Base-by-base conservation (phyloP, 176 grass and related monocot genomes). In the Eleusine indica region DNA sequence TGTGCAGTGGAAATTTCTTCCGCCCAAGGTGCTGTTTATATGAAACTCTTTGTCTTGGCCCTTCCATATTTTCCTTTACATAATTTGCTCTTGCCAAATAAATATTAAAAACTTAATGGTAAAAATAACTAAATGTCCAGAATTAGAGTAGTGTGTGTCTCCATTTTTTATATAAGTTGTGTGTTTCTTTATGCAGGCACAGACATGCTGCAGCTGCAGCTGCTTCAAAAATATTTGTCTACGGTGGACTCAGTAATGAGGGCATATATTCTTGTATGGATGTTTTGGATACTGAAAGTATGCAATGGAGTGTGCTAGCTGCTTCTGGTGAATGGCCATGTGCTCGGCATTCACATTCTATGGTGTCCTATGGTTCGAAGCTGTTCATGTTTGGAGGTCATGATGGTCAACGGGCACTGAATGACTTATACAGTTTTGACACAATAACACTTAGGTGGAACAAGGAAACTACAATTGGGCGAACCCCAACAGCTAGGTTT, bases 341-440 rank as follows among this genome's bases (percentile, higher is more conserved):
- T 66, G 82, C 93, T 90, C 89, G 96, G 3, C 96, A 98, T 88
- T 98, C 96, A 84, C 93, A 98, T 91, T 87, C 91, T 85, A 42
- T 95, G 72, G 91, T 98, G 38, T 88, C 85, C 10, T 84, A 81
- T 56, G 85, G 85, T 39, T 83, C 87, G 21, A 86, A 91, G 60
- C 35, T 98, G 25, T 91, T 91, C 84, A 75, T 98, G 87, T 95
- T 95, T 83, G 91, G 96, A 58, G 96, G 96, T 75, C 80, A 98
- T 93, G 93, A 98, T 91, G 96, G 96, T 83, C 83, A 88, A 41
- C 87, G 74, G 61, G 89, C 91, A 75, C 87, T 98, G 62, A 79
- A 74, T 16, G 89, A 95, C 41, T 86, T 98, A 5, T 90, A 91
- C 72, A 93, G 92, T 68, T 98, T 98, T 80, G 89, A 95, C 74